Evolutionary conservation across 2,329 filamentous ascomycete species (phyloP).

Genomic region (Fusarium pseudograminearum): DNA sequence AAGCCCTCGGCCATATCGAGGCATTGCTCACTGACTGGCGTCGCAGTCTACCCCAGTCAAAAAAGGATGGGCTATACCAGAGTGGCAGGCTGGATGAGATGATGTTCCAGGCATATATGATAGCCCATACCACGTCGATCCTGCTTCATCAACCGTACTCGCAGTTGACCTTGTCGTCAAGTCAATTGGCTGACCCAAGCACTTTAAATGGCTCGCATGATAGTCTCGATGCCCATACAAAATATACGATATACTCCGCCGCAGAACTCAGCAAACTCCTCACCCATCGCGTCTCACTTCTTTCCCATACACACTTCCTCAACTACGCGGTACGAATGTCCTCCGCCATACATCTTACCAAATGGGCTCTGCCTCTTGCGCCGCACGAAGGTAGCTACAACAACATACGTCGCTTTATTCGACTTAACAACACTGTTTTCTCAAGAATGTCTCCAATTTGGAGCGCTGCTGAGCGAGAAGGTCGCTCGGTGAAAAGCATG

Average conservation of each 20-base stretch:
- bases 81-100: constrained; percentile 85
- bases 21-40: constrained; percentile 77
- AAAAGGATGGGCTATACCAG: constrained; percentile 75
- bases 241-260: constrained; percentile 83
- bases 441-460: constrained; percentile 77
- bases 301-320: constrained; percentile 85
- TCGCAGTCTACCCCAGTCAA: constrained; percentile 79
- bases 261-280: constrained; percentile 81
- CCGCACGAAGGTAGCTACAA: constrained; percentile 66
- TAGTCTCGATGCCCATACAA: constrained; percentile 75
- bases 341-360: constrained; percentile 84
- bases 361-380: constrained; percentile 76
- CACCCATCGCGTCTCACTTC: constrained; percentile 77
- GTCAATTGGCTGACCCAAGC: constrained; percentile 72
- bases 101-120: constrained; percentile 92
- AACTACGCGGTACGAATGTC: constrained; percentile 83
- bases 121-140: constrained; percentile 74
- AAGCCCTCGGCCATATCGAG: constrained; percentile 65
- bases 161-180: constrained; percentile 74
- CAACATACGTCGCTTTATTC: constrained; percentile 78
- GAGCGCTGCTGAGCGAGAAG: constrained; percentile 76
- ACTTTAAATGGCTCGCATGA: constrained; percentile 68
- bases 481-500: constrained; percentile 79
- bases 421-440: constrained; percentile 81
- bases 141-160: constrained; percentile 84